Evolutionary conservation across 208 protist species (phyloP), one percentile per base, ranked within the genome.

Genomic region (Eutreptiella sp.): DNA sequence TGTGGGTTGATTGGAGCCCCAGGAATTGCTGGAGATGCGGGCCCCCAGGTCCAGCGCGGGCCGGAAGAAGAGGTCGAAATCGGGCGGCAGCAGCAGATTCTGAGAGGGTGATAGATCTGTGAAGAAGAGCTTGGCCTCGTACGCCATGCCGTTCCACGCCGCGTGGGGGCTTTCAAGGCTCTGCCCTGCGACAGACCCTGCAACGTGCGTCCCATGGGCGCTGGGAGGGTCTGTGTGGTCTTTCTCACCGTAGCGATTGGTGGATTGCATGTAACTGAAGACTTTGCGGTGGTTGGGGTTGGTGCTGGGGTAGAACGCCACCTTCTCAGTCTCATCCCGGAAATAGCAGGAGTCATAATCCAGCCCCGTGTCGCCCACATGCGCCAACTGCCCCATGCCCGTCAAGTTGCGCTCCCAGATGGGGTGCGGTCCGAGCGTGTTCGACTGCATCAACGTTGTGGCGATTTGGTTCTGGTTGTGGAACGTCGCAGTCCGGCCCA

Each of bases 291-390:
- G 88, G 1, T 61, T 42, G 7, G n/a, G 0, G 70, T 80, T 90
- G 1, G 80, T 29, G 1, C 73, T 38, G 1, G 85, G 84, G 66
- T 84, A 90, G 34, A 80, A 63, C 24, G 80, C 73, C 2, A 90
- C 72, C 0, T 21, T 2, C 11, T 38, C 23, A 29, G 77, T 46
- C 0, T 66, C 39, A 48, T 94, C 88, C 38, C 41, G 33, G 53
- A 94, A 92, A 64, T 80, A 92, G 70, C 88, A 94, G 68, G 77
- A 85, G 53, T 78, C 47, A 42, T 74, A 63, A 60, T 91, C 81
- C 1, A 94, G 53, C 4, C 85, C 86, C 36, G 77, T 88, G 68
- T 94, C 88, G 7, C 76, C 78, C n/a, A 91, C 63, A 9, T 66
- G 75, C 62, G 91, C 69, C 23, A 94, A 65, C 68, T 94, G 81